Base-by-base conservation (phyloP, 1,139 yeast species). In the Geotrichum fermentans region DNA sequence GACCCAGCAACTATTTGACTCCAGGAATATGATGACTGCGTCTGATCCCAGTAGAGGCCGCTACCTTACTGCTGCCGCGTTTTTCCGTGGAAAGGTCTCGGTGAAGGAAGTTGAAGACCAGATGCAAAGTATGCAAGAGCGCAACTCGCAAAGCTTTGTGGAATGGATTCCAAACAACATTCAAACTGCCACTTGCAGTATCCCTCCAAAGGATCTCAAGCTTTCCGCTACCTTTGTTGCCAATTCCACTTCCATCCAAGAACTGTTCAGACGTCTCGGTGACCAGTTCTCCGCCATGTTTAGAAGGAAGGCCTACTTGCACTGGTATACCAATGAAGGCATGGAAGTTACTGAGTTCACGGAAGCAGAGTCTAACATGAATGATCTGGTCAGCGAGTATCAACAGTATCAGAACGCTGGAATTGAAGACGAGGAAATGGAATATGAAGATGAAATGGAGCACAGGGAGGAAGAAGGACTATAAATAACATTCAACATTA, bases 201-300 rank as follows among this genome's bases (percentile, higher is more conserved):
- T 69, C 34, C 73, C 76, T 18, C 73, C 75, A 42, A 63, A 62
- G 58, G 72, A 68, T 35, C 58, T 69, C 41, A 61, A 60, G 52
- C 62, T 67, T 49, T 68, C 75, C 18, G 74, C 75, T 26, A 72
- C 76, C n/a, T 72, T 72, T 54, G 66, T 72, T 43, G 75, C 75
- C 45, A 72, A 72, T 58, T 62, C 73, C 43, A 72, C 76, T 18
- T 62, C 75, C 11, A 68, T 72, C 42, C 75, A 72, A 57, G 75
- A 72, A 55, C 64, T 72, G 43, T 72, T 72, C 60, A 59, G 61
- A 40, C 64, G 75, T 45, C 64, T 70, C 17, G 63, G 69, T 13
- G 62, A 63, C 47, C 75, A 72, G 56, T 72, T 72, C 63, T 55
- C 65, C 24, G 67, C 69, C 56, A 72, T 72, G 75, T 72, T 70